Percentiles rank a stretch among this genome's conserved stretches.
phyloP scores from a whole-genome alignment of 139 green algal genomes.

The Tetraselmis chui region DNA sequence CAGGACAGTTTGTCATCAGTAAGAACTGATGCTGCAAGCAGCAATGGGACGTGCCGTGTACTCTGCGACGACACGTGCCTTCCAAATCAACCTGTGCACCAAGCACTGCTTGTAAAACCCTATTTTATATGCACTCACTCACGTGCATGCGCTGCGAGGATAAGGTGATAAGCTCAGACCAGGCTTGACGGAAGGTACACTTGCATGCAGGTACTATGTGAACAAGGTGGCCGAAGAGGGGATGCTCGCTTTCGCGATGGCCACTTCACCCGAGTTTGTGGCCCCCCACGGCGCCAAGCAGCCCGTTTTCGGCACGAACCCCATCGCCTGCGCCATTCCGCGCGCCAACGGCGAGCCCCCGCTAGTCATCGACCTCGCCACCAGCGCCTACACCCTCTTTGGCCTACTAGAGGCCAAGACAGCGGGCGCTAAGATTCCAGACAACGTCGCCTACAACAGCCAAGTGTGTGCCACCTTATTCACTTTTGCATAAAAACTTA shows the following conservation, averaged over 20 bases:
- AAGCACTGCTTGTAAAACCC: no score
- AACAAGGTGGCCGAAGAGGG: constrained; percentile 47
- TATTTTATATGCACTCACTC: no score
- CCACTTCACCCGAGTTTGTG: constrained; percentile 73
- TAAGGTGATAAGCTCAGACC: no score
- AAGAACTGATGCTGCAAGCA: no score
- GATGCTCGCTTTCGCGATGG: constrained; percentile 62
- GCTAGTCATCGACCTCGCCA: constrained; percentile 69
- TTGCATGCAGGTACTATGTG: constrained; percentile 48
- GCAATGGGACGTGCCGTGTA: no score
- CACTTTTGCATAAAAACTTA: no score
- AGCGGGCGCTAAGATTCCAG: constrained; percentile 45
- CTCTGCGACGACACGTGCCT: no score
- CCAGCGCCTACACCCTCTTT: constrained; percentile 64
- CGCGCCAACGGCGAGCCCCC: constrained; percentile 11
- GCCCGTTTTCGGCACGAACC: constrained; percentile 76
- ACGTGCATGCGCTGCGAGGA: no score
- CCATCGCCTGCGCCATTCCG: constrained; percentile 60
- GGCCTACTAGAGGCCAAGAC: constrained; percentile 64
- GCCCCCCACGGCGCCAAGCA: constrained; percentile 59
- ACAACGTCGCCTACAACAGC: constrained; percentile 37
- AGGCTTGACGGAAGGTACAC: no score
- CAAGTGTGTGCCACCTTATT: background rate
- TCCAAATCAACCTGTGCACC: no score
- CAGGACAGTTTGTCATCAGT: no score